Conservation (phyloP, 1,139 yeast genomes). For the Yamadazyma sp. region DNA sequence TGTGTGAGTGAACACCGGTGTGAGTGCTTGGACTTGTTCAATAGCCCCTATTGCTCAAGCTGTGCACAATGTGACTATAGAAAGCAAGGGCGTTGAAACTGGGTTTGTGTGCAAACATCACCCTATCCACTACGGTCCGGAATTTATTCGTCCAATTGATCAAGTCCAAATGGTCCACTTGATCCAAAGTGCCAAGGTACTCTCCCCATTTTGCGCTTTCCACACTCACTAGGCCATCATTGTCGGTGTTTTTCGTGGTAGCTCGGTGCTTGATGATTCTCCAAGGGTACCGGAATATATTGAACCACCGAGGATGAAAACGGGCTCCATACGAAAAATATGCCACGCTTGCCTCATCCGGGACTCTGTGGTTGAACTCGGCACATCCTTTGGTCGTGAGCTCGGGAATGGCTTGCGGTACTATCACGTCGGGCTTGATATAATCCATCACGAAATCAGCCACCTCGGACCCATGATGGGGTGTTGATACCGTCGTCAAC, state of each 20-base stretch:
- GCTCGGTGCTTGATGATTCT: conserved; percentile 43
- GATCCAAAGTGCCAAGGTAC: conserved; percentile 72
- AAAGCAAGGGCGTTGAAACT: conserved; percentile 71
- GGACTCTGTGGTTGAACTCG: conserved; percentile 52
- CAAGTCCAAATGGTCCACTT: conserved; percentile 82
- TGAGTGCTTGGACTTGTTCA: conserved; percentile 21
- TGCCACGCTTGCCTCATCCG: conserved; percentile 59
- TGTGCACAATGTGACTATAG: conserved; percentile 72
- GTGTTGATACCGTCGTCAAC: conserved; percentile 82
- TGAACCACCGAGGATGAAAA: conserved; percentile 62
- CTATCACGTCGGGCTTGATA: conserved; percentile 19
- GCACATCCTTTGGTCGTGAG: conserved; percentile 58
- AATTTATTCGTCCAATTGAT: conserved; percentile 77
- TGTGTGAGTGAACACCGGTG: neutral
- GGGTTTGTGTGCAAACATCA: conserved; percentile 34
- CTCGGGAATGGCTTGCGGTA: conserved; percentile 52
- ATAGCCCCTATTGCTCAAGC: conserved; percentile 63
- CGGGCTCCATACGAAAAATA: conserved; percentile 86
- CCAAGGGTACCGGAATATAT: conserved; percentile 65
- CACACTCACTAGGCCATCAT: conserved; percentile 86
- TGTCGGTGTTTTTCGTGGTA: conserved; percentile 32
- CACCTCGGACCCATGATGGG: conserved; percentile 83
- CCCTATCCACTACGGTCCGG: conserved; percentile 35
- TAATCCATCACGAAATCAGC: conserved; percentile 65
- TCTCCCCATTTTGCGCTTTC: conserved; percentile 81